Base-by-base conservation (phyloP, 345 rosid species). In the Citrus maxima region DNA sequence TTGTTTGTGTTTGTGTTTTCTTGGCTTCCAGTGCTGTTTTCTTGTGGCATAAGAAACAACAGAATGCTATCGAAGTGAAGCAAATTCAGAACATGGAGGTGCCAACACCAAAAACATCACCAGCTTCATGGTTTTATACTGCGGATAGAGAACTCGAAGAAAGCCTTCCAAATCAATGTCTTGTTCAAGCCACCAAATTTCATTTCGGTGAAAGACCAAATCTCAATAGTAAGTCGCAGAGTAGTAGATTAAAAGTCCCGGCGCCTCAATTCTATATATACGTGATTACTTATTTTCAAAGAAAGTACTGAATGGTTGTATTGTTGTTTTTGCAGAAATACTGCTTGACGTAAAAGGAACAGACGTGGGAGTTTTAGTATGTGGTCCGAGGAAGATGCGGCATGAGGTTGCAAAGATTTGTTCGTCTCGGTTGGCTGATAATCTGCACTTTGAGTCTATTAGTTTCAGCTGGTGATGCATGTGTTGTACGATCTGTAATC, bases 121-220 rank as follows among this genome's bases (percentile, higher is more conserved):
- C 86, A 10, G 83, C 75, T 7, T 80, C 83, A 25, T 70, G 83
- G 80, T 82, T 83, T 71, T 18, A 30, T 42, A 63, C 61, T 71
- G 65, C 76, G 19, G 94, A 88, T 55, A 78, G 88, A 73, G 95
- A 95, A 85, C 79, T 87, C 55, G 83, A 88, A 84, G 83, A 88
- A 84, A 87, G 86, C 71, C 83, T 84, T 74, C 89, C 87, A 4
- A 81, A 73, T 79, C 88, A 80, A 79, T 83, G 88, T 27, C 82
- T 89, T 34, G 83, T 80, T 35, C 79, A 89, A 63, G 77, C 84
- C 49, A 89, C 91, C 73, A 78, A 81, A 28, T 84, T 89, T 64
- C 89, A 88, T 80, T 87, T 85, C 37, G 97, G 97, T 24, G 75
- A 73, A 67, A 88, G 93, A 72, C 98, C 98, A 35, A 87, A 92